Base-by-base conservation (phyloP, 345 rosid species). In the Eucalyptus guilfoylei region DNA sequence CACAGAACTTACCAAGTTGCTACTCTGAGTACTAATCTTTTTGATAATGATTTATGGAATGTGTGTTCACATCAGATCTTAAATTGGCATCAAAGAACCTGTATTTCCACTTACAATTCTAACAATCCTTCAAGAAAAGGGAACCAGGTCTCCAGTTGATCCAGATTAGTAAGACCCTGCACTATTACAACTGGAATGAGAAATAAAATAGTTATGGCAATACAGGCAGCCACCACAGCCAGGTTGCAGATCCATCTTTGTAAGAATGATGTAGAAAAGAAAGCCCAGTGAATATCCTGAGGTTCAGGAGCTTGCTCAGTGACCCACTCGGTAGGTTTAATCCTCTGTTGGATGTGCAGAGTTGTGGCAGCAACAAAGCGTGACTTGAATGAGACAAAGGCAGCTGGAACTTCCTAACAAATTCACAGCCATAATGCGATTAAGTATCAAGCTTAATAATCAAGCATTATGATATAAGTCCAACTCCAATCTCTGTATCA, bases 241-340 rank as follows among this genome's bases (percentile, higher is more conserved):
- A 96, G 90, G 89, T 93, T 94, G 89, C 90, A 93, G 89, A 95
- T 92, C 99, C 99, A 96, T 95, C 95, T 95, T 92, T 88, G 93
- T 88, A 95, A 90, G 90, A 95, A 96, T 26, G 98, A 96, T 80
- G 97, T 90, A 24, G 99, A 95, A 93, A 97, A 97, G 94, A 96
- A 96, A 60, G 97, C 94, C 99, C 99, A 97, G 80, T 97, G 95
- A 90, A 96, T 94, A 91, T 97, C 99, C 80, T 88, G 91, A 88
- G 97, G 99, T 89, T 95, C 98, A 32, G 99, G 99, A 90, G 99
- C 99, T 92, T 55, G 88, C 93, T 97, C 99, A 86, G 98, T 96
- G 80, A 96, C 90, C 99, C 99, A 97, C 87, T 96, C 92, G 24
- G 96, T 96, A 72, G 99, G 99, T 89, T 97, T 94, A 88, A 93